Base-by-base conservation (phyloP, 169 alveolate species). In the Eimeria brunetti region DNA sequence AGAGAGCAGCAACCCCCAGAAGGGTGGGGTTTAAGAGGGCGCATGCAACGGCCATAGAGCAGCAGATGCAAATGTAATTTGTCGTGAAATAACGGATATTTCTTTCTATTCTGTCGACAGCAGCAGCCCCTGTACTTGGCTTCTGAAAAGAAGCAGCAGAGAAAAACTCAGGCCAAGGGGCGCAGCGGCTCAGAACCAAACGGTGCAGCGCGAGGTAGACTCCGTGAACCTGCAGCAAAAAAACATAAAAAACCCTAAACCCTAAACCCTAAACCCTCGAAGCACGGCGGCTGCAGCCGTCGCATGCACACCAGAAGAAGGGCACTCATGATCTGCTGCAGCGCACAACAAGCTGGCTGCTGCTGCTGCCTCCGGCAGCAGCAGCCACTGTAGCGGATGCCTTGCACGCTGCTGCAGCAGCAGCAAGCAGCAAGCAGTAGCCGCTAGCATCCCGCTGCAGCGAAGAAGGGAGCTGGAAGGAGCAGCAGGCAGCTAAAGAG, bases 41-140 rank as follows among this genome's bases (percentile, higher is more conserved):
- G 27, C 90, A 84, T 5, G 69, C 51, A 20, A 58, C 67, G 1
- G 49, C 22, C 24, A 91, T 58, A 24, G 64, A 53, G 51, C 67
- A 18, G 69, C 90, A 91, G 20, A 91, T 76, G n/a, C 85, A n/a
- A 20, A 80, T 22, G 62, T 91, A 91, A 64, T 91, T 91, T n/a
- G 86, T 91, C 20, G 56, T 24, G 60, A 91, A 91, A 22, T 78
- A 91, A 2, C 91, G 83, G 22, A 91, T 2, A 22, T 91, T 91
- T 7, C 95, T n/a, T 75, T 91, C 91, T 46, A 91, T 41, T 1
- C 95, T n/a, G 46, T 91, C 95, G 1, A 91, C 95, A 16, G 91
- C 95, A 49, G 73, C 73, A 7, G 95, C 95, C 1, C 95, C 91
- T 9, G 85, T 91, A 16, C 41, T 9, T 9, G 95, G 95, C 69